Evolutionary conservation across 768 basidiomycete species (phyloP).

Genomic region (Plicaturopsis crispa): DNA sequence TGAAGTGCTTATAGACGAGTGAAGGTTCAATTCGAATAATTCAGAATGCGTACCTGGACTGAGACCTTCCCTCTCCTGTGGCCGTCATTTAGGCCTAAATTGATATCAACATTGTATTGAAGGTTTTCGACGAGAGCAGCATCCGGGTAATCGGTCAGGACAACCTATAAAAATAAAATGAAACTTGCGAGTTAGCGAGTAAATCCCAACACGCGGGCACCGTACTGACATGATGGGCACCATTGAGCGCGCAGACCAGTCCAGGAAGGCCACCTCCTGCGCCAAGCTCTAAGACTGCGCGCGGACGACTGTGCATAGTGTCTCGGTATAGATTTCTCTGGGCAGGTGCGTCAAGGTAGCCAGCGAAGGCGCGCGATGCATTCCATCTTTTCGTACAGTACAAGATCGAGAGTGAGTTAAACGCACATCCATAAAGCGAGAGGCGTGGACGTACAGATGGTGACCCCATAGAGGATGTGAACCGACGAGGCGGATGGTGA

Average conservation of each 20-base stretch:
- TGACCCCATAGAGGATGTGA: conserved; percentile 81
- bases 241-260: conserved; percentile 63
- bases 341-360: conserved; percentile 52
- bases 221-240: no score
- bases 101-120: conserved; percentile 53
- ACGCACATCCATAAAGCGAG: background rate
- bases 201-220: conserved; percentile 45
- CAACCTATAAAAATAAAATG: conserved; percentile 37
- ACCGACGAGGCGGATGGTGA: conserved; percentile 68
- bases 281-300: conserved; percentile 76
- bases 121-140: conserved; percentile 68
- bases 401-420: conserved; percentile 8
- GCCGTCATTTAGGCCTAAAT: conserved; percentile 28
- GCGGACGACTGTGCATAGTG: no score
- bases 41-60: no score
- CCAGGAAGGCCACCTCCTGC: conserved; percentile 91
- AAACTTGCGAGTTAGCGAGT: background rate
- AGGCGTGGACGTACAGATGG: conserved; percentile 52
- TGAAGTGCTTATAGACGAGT: background rate
- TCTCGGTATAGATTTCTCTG: conserved; percentile 33
- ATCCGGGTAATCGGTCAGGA: conserved; percentile 94
- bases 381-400: conserved; percentile 54
- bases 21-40: no score
- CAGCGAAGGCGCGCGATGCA: conserved; percentile 64
- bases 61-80: no score